phyloP scores from a whole-genome alignment of 1,284 basidiomycete species.

The Trametes polyzona region DNA sequence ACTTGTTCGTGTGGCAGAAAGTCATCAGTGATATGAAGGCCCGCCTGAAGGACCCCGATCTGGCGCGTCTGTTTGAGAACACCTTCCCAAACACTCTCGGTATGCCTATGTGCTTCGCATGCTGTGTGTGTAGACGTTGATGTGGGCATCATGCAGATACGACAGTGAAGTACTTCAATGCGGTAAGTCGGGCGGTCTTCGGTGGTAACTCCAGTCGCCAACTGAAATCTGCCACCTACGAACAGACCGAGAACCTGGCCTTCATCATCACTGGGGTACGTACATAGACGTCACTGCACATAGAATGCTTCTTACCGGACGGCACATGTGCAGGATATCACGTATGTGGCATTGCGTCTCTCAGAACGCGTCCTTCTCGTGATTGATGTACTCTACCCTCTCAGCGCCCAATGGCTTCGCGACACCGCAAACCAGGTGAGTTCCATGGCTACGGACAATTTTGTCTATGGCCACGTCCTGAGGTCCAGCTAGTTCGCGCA shows the following conservation, averaged over 20 bases:
- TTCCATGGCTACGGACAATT: slow-evolving; percentile 30
- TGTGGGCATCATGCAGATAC: slow-evolving; percentile 51
- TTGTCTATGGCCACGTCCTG: background rate
- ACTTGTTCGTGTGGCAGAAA: slow-evolving; percentile 44
- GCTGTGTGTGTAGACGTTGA: background rate
- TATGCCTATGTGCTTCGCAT: slow-evolving; percentile 32
- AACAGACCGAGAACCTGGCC: slow-evolving; percentile 65
- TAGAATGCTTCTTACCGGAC: no score
- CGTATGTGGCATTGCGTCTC: slow-evolving; percentile 40
- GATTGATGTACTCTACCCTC: background rate
- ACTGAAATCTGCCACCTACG: no score
- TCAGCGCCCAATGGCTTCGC: slow-evolving; percentile 70
- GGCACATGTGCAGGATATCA: no score
- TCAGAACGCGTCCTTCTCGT: background rate
- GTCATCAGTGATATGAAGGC: slow-evolving; percentile 72
- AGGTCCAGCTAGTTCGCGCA: slow-evolving; percentile 57
- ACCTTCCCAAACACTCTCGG: slow-evolving; percentile 79
- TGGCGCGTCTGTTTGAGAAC: slow-evolving; percentile 77
- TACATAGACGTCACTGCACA: slow-evolving; percentile 8
- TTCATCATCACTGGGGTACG: slow-evolving; percentile 77
- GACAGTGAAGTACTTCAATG: slow-evolving; percentile 72
- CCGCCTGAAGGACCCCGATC: slow-evolving; percentile 71
- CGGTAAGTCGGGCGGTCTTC: slow-evolving; percentile 48
- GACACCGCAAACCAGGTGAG: slow-evolving; percentile 74
- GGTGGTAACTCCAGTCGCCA: no score